Conservation (phyloP, 805 yeast species). For the Kuraishia floccosa region DNA sequence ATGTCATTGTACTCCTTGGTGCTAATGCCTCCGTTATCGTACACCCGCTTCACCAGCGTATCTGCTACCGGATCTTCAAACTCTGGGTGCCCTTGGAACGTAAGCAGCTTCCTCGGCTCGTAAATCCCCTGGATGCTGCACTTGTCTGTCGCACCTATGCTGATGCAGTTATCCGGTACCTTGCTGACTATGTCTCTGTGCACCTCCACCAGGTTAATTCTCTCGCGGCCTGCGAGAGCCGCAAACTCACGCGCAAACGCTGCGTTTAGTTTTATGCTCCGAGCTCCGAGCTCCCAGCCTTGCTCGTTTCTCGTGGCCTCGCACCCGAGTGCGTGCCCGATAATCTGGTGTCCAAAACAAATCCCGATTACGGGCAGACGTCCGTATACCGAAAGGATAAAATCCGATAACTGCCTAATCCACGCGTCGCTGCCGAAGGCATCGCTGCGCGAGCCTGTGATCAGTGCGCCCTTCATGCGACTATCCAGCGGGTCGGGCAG, state of each 20-base stretch:
- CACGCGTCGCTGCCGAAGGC: constrained; percentile 29
- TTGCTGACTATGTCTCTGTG: constrained; percentile 47
- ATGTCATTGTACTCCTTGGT: too few relatives aligned
- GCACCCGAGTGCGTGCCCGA: constrained; percentile 56
- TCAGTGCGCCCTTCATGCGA: too few relatives aligned
- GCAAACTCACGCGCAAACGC: constrained; percentile 17
- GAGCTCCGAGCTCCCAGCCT: constrained; percentile 70
- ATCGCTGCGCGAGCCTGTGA: constrained; percentile 43
- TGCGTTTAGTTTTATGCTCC: constrained; percentile 30
- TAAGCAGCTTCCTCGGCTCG: constrained; percentile 36
- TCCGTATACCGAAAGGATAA: constrained; percentile 11
- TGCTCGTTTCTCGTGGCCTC: constrained; percentile 40
- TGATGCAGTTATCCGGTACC: constrained; percentile 23
- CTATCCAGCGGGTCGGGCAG: too few relatives aligned
- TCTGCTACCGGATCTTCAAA: constrained; percentile 21
- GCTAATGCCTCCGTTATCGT: too few relatives aligned
- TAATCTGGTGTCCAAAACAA: constrained; percentile 83
- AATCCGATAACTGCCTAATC: constrained; percentile 27
- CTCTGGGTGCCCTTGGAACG: constrained; percentile 91
- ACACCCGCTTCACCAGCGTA: neutral
- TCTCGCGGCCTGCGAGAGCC: constrained; percentile 7
- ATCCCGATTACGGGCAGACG: constrained; percentile 51
- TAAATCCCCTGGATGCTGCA: constrained; percentile 63
- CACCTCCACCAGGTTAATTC: constrained; percentile 35
- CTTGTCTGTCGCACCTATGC: constrained; percentile 40